These are phyloP conservation scores for Kwoniella botswanensis DNA, from an alignment of 768 basidiomycete species.

Conservation along the genomic window DNA sequence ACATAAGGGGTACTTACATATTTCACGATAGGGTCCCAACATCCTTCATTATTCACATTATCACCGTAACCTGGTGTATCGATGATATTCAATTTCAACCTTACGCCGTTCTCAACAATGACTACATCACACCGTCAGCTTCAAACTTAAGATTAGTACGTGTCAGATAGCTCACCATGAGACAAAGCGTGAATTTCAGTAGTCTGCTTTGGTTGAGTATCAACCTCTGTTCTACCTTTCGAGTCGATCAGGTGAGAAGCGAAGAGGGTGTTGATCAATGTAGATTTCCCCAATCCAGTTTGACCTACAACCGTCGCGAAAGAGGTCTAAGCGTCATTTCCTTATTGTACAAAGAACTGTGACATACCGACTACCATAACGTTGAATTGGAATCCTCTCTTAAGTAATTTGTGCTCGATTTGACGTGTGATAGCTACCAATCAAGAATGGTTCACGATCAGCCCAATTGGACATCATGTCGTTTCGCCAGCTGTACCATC, in stretches of 20 bases:
- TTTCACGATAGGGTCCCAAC: constrained; percentile 99
- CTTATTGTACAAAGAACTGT: background rate
- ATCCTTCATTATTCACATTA: constrained; percentile 98
- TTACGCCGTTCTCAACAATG: constrained; percentile 94
- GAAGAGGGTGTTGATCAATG: constrained; percentile 98
- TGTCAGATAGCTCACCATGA: constrained; percentile 70
- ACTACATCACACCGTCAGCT: constrained; percentile 62
- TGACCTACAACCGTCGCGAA: constrained; percentile 67
- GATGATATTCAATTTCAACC: constrained; percentile 92
- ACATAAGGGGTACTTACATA: constrained; percentile 66
- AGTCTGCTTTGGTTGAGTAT: constrained; percentile 90
- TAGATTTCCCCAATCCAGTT: constrained; percentile 97
- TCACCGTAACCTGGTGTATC: constrained; percentile 99
- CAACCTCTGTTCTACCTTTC: constrained; percentile 86
- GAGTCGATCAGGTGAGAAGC: constrained; percentile 98
- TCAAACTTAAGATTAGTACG: background rate
- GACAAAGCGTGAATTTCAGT: constrained; percentile 95
- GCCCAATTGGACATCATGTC: background rate
- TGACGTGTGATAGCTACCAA: constrained; percentile 78
- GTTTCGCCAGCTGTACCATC: background rate
- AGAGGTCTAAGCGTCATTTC: background rate
- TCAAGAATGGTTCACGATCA: background rate
- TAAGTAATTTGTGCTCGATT: constrained; percentile 98
- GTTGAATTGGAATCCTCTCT: constrained; percentile 99
- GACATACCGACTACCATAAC: constrained; percentile 87